phyloP scores from a whole-genome alignment of 768 basidiomycete genomes.

The Mycena haematopus region DNA sequence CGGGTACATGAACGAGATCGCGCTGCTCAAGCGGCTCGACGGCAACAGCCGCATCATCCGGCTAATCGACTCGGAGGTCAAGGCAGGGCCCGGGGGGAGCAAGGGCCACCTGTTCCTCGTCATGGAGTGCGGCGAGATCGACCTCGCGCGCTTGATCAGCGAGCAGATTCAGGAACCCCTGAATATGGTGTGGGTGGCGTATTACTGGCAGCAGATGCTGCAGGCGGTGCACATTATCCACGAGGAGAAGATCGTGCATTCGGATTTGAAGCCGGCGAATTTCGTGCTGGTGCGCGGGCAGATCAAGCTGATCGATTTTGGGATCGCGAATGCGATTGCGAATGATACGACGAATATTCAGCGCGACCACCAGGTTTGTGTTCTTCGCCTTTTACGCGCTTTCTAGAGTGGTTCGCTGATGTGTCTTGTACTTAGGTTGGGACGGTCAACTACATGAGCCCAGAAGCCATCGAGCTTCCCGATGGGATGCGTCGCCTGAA shows the following conservation, averaged over 20 bases:
- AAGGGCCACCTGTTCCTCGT: slow-evolving; percentile 84
- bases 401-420: slow-evolving; percentile 9
- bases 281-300: slow-evolving; percentile 96
- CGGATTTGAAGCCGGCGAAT: slow-evolving; percentile 97
- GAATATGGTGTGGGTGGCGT: slow-evolving; percentile 93
- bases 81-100: slow-evolving; percentile 68
- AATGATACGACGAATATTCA: slow-evolving; percentile 99
- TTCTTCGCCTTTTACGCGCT: not conserved
- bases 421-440: slow-evolving; percentile 74
- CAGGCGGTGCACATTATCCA: slow-evolving; percentile 99
- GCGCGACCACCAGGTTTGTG: slow-evolving; percentile 85
- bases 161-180: slow-evolving; percentile 85
- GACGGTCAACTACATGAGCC: slow-evolving; percentile 98
- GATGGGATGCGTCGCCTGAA: slow-evolving; percentile 90
- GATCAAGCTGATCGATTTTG: slow-evolving; percentile 97
- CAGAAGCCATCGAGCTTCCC: slow-evolving; percentile 91
- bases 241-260: slow-evolving; percentile 98
- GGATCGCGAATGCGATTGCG: slow-evolving; percentile 98
- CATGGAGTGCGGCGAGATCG: slow-evolving; percentile 97
- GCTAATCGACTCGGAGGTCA: slow-evolving; percentile 89
- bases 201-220: slow-evolving; percentile 99
- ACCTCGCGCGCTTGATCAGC: slow-evolving; percentile 81
- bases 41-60: slow-evolving; percentile 94
- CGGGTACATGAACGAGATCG: slow-evolving; percentile 97
- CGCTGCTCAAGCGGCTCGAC: slow-evolving; percentile 88